Evolutionary conservation across 768 basidiomycete genomes (phyloP).

Genomic region (Dioszegia crocea): DNA sequence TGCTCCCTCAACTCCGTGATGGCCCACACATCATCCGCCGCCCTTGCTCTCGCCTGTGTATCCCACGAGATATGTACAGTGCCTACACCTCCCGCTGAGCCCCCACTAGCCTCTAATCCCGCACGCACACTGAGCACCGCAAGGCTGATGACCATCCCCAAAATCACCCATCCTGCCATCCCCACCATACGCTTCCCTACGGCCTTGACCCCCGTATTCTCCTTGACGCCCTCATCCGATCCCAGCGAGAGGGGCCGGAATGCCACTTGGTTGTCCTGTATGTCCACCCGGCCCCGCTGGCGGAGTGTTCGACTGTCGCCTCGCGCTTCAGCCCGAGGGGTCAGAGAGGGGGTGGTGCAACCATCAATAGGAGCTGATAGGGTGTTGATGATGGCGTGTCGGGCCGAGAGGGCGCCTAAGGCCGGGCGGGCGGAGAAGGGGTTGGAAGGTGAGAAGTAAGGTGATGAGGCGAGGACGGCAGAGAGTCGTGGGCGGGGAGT

Average conservation of each 20-base stretch:
- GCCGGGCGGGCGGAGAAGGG: constrained; percentile 7
- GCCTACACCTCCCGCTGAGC: neutral
- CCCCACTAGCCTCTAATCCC: neutral
- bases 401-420: neutral
- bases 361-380: neutral
- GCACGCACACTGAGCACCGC: neutral
- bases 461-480: neutral
- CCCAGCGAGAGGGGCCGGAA: neutral
- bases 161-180: neutral
- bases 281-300: neutral
- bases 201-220: neutral
- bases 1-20: too few species aligned
- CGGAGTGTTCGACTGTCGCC: neutral
- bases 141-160: constrained; percentile 4
- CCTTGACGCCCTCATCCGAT: neutral
- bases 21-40: constrained; percentile 2
- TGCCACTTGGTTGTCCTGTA: too few species aligned
- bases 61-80: neutral
- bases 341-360: neutral
- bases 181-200: neutral
- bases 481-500: neutral
- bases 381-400: constrained; percentile 9
- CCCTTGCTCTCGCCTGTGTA: neutral
- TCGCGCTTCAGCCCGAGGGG: neutral
- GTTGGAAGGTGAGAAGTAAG: constrained; percentile 17